Conservation (phyloP, 768 basidiomycete species). For the Rossbeevera mucosa region DNA sequence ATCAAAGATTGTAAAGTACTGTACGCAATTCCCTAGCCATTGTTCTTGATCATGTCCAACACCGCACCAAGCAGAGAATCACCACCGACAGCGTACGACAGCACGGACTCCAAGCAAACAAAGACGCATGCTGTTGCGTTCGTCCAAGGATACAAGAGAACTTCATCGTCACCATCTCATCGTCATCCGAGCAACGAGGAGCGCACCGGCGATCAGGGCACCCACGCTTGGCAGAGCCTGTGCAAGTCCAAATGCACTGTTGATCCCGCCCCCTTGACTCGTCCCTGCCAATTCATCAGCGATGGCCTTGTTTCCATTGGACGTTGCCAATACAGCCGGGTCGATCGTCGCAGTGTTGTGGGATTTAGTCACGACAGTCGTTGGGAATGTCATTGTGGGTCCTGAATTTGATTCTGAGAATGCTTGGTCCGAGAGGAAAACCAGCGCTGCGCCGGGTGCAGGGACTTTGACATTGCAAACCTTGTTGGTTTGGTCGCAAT, state of each 20-base stretch:
- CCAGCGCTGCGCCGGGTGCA: conserved; percentile 71
- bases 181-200: conserved; percentile 6
- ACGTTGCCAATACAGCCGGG: conserved; percentile 51
- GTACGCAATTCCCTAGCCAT: conserved; percentile 4
- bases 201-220: conserved; percentile 14
- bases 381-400: conserved; percentile 47
- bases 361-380: conserved; percentile 35
- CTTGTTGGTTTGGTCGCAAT: conserved; percentile 51
- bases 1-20: too few species aligned
- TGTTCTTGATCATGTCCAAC: not conserved
- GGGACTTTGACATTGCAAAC: conserved; percentile 58
- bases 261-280: conserved; percentile 2
- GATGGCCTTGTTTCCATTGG: conserved; percentile 51
- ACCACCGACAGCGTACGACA: conserved; percentile 9
- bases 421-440: conserved; percentile 54
- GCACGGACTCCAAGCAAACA: conserved; percentile 8
- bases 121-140: conserved; percentile 7
- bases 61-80: not conserved
- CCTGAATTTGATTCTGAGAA: conserved; percentile 32
- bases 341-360: conserved; percentile 54
- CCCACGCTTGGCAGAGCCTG: conserved; percentile 11
- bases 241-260: conserved; percentile 2
- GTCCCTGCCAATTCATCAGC: conserved; percentile 13
- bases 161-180: not conserved
- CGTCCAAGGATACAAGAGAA: not conserved